These are phyloP conservation scores for Ascochyta viciae-villosae DNA, from an alignment of 2,329 filamentous ascomycete species.

Conservation along the genomic window DNA sequence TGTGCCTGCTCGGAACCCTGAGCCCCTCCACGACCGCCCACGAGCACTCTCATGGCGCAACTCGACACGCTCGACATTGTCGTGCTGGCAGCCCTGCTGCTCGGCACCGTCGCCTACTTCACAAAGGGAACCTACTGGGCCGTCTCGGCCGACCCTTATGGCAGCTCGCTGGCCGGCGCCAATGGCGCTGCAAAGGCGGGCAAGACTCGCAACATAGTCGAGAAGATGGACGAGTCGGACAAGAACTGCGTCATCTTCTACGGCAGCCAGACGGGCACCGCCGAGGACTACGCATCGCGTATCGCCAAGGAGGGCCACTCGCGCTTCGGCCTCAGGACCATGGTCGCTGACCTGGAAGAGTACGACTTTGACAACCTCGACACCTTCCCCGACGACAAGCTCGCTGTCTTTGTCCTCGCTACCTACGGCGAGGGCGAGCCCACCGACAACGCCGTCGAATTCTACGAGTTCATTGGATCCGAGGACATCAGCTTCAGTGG, in stretches of 20 bases:
- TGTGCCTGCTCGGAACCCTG: constrained; percentile 15
- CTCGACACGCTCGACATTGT: constrained; percentile 94
- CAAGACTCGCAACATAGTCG: constrained; percentile 88
- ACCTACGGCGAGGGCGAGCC: constrained; percentile 99
- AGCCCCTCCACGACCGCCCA: constrained; percentile 13
- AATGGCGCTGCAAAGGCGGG: constrained; percentile 73
- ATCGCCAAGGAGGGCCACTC: constrained; percentile 97
- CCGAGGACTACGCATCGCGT: constrained; percentile 96
- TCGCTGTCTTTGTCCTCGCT: constrained; percentile 93
- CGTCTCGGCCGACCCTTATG: constrained; percentile 86
- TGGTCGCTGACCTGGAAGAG: constrained; percentile 97
- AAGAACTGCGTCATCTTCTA: constrained; percentile 99
- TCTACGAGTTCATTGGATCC: constrained; percentile 91
- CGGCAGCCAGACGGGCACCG: constrained; percentile 96
- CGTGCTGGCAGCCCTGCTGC: constrained; percentile 83
- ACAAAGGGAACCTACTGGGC: constrained; percentile 97
- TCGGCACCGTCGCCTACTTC: constrained; percentile 93
- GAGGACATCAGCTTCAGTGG: constrained; percentile 85
- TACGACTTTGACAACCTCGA: constrained; percentile 97
- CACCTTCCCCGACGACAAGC: constrained; percentile 83
- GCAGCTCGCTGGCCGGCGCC: constrained; percentile 73
- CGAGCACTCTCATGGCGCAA: constrained; percentile 76
- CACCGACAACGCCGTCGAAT: constrained; percentile 98
- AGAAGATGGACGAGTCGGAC: constrained; percentile 93
- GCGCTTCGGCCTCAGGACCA: constrained; percentile 93